Evolutionary conservation across 108 stramenopile genomes (phyloP), one percentile per base, ranked within the genome.

Genomic region (Discostella stelligeroides): DNA sequence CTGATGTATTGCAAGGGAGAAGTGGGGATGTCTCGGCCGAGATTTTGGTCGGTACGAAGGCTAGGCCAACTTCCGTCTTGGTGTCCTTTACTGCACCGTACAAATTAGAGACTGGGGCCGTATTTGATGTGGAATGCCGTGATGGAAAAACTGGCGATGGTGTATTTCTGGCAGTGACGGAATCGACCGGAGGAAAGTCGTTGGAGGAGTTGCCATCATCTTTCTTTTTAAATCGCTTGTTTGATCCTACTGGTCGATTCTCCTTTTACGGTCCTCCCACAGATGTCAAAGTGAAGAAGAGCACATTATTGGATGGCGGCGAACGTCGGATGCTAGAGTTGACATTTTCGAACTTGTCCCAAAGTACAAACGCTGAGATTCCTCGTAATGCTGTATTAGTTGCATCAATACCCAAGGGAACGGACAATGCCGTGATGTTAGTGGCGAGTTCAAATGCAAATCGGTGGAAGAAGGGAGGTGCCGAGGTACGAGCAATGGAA

Each of bases 261-360:
- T 85, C 84, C 10, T 89, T 89, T 51, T 93, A 93, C 57, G 92
- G 92, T 2, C 81, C 85, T 40, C 92, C 92, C 24, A 92, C 92
- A 0, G 92, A 92, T 73, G 72, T 92, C 29, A 93, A 90, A 48
- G 73, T 93, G 2, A 90, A 88, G 48, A 82, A 73, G 23, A 68
- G 70, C 18, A 63, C 39, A 4, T 71, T 75, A 24, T 62, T 62
- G 9, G 72, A 66, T 20, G 46, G 24, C 9, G 34, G 34, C 23
- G 48, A 70, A 12, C 78, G 81, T 23, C 57, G 83, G 13, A 43
- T 84, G 10, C 46, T 93, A 27, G 92, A 93, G 56, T 50, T 93
- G 10, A 68, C 70, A 20, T 93, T 90, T 58, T 89, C 89, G 0
- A 90, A 84, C 25, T 60, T 93, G 7, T 82, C 81, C 9, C 92